Evolutionary conservation across 1,284 basidiomycete genomes (phyloP).

Genomic region (Heterobasidion annosum): DNA sequence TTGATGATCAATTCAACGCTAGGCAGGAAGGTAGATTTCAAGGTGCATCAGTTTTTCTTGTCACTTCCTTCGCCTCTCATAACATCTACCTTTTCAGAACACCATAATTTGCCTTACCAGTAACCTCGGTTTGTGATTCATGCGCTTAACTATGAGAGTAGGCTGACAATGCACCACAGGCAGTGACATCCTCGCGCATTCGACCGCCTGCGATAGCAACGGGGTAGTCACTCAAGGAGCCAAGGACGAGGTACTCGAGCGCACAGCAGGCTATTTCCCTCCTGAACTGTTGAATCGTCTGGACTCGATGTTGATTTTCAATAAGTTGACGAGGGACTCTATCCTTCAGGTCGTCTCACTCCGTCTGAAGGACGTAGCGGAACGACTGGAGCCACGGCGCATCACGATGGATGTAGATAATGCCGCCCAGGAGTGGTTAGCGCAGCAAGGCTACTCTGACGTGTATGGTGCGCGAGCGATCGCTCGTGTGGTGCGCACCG

Average conservation of each 20-base stretch:
- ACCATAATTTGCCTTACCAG: constrained; percentile 69
- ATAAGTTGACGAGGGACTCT: constrained; percentile 69
- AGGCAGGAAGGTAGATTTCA: constrained; percentile 25
- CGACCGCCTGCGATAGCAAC: constrained; percentile 51
- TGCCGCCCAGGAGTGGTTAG: constrained; percentile 65
- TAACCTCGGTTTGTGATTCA: constrained; percentile 30
- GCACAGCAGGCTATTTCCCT: constrained; percentile 75
- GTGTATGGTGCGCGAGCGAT: constrained; percentile 84
- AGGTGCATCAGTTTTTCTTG: constrained; percentile 27
- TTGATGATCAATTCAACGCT: neutral
- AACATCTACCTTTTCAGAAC: constrained; percentile 37
- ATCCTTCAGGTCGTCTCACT: constrained; percentile 76
- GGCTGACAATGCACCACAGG: constrained; percentile 18
- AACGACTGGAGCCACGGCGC: constrained; percentile 51
- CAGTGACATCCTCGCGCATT: constrained; percentile 69
- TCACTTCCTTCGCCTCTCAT: neutral
- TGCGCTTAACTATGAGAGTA: neutral
- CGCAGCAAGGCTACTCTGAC: constrained; percentile 75
- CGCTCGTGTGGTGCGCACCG: constrained; percentile 68
- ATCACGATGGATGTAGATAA: constrained; percentile 70
- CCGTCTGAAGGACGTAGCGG: constrained; percentile 68
- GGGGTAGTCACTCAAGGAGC: constrained; percentile 64
- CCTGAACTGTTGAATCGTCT: constrained; percentile 89
- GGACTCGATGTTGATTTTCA: constrained; percentile 85
- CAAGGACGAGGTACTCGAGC: constrained; percentile 62